A percentile compares a stretch with the other conserved stretches of the same genome.
phyloP scores from a whole-genome alignment of 306 rosid genomes.

The Vigna radiata region DNA sequence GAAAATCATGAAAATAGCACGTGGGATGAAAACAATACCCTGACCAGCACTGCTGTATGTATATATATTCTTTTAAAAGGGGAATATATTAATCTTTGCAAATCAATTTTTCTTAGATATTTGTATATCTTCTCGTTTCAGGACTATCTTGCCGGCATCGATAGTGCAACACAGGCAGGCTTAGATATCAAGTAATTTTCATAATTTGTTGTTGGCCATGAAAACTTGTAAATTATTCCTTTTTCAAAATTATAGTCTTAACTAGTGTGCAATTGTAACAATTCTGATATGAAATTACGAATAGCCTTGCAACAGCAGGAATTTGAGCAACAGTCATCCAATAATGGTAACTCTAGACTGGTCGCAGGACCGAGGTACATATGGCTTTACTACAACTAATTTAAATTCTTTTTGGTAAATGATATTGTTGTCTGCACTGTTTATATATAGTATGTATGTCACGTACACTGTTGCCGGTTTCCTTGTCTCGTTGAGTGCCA shows the following conservation, averaged over 20 bases:
- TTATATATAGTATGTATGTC: no score
- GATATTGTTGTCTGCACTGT: neutral
- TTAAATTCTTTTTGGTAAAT: neutral
- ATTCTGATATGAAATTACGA: conserved; percentile 92
- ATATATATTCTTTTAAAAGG: neutral
- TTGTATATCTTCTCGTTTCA: conserved; percentile 52
- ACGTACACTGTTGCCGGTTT: neutral
- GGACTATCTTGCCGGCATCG: conserved; percentile 96
- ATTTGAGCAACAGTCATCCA: conserved; percentile 81
- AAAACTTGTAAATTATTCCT: neutral
- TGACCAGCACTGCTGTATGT: conserved; percentile 91
- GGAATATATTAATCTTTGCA: conserved; percentile 8
- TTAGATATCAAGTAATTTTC: conserved; percentile 75
- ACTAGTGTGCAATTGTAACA: conserved; percentile 51
- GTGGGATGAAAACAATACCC: conserved; percentile 84
- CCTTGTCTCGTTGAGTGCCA: conserved; percentile 14
- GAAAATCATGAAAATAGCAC: conserved; percentile 68
- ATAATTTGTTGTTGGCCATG: conserved; percentile 40
- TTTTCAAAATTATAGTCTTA: conserved; percentile 20
- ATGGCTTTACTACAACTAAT: neutral
- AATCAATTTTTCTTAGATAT: conserved; percentile 41
- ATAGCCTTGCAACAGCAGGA: conserved; percentile 97
- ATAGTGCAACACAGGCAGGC: conserved; percentile 72
- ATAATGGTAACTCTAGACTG: conserved; percentile 67
- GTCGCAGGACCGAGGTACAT: conserved; percentile 88